Conservation (phyloP, 768 basidiomycete genomes). For the Rubroboletus satanas region DNA sequence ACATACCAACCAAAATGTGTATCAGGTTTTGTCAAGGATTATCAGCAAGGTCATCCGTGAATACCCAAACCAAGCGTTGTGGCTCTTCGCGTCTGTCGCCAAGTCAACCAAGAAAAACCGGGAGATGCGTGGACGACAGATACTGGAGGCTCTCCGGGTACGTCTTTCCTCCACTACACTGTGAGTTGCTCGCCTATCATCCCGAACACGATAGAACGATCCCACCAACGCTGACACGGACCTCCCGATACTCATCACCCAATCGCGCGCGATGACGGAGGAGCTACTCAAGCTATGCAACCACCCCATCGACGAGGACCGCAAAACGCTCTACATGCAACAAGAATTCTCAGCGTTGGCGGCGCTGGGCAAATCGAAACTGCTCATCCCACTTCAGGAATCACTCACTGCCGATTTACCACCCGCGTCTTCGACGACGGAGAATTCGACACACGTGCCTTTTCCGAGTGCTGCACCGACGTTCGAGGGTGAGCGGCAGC, state of each 20-base stretch:
- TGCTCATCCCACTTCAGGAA: slow-evolving; percentile 91
- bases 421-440: slow-evolving; percentile 47
- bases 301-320: slow-evolving; percentile 40
- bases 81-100: slow-evolving; percentile 86
- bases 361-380: slow-evolving; percentile 51
- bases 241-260: slow-evolving; percentile 48
- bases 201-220: slow-evolving; percentile 37
- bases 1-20: slow-evolving; percentile 62
- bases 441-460: slow-evolving; percentile 65
- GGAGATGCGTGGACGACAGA: slow-evolving; percentile 52
- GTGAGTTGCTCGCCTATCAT: neutral
- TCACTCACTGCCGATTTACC: slow-evolving; percentile 89
- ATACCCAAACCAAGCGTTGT: slow-evolving; percentile 88
- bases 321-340: slow-evolving; percentile 39
- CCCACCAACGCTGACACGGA: slow-evolving; percentile 40
- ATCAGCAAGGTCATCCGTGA: slow-evolving; percentile 71
- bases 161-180: slow-evolving; percentile 4
- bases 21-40: slow-evolving; percentile 54
- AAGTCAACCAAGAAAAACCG: slow-evolving; percentile 74
- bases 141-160: slow-evolving; percentile 60
- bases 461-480: slow-evolving; percentile 76
- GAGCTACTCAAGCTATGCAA: slow-evolving; percentile 69
- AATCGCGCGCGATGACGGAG: slow-evolving; percentile 60
- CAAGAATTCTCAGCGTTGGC: slow-evolving; percentile 54
- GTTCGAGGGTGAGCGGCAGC: slow-evolving; percentile 51